phyloP scores from a whole-genome alignment of 768 basidiomycete genomes.

The Suillus discolor region DNA sequence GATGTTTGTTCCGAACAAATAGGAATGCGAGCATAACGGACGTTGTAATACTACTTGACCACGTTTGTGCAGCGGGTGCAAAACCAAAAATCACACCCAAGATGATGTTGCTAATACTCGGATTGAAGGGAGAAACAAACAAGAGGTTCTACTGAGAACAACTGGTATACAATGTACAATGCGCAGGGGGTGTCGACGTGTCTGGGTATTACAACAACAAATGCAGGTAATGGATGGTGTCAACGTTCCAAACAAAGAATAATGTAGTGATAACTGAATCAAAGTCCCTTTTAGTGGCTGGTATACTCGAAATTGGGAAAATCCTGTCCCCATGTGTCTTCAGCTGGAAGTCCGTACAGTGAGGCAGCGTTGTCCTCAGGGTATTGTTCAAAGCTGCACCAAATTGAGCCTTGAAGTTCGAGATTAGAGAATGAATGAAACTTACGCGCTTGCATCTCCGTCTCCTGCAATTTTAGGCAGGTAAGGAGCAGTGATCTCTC shows the following conservation, averaged over 20 bases:
- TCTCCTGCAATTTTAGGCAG: constrained; percentile 90
- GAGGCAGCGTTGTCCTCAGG: constrained; percentile 70
- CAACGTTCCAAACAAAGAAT: constrained; percentile 5
- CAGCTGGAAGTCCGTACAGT: constrained; percentile 57
- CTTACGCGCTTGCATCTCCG: constrained; percentile 93
- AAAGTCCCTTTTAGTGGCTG: constrained; percentile 11
- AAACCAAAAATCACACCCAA: constrained; percentile 8
- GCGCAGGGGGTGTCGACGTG: constrained; percentile 4
- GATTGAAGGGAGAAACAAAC: constrained; percentile 6
- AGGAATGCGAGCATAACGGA: constrained; percentile 19
- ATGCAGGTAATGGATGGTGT: constrained; percentile 12
- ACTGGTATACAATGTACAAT: constrained; percentile 10
- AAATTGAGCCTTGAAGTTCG: background rate
- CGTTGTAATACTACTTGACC: background rate
- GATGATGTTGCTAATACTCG: constrained; percentile 14
- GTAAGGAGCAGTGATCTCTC: constrained; percentile 96
- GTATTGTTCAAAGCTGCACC: constrained; percentile 70
- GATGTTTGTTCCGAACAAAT: constrained; percentile 36
- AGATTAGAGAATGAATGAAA: constrained; percentile 24
- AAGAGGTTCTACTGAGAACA: constrained; percentile 12
- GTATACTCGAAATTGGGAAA: constrained; percentile 87
- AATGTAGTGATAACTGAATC: constrained; percentile 15
- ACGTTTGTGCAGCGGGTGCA: background rate
- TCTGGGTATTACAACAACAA: constrained; percentile 16
- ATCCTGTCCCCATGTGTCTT: constrained; percentile 63